Conservation (phyloP, 148 eudicot species). For the Fallopia convolvulus region DNA sequence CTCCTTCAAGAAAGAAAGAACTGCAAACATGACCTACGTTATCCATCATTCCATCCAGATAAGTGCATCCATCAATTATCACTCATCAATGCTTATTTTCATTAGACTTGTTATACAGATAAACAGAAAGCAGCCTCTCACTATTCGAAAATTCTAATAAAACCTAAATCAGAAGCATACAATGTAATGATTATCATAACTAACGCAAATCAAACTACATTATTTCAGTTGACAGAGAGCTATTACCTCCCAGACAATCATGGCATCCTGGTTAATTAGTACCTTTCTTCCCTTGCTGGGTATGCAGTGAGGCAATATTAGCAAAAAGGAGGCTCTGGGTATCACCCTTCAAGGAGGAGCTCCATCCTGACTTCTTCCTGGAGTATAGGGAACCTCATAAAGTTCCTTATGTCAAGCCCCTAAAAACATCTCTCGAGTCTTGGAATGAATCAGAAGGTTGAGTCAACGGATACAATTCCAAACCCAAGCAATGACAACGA, state of each 20-base stretch:
- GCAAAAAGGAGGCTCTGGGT: constrained; percentile 63
- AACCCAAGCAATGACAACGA: no score
- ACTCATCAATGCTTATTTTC: background rate
- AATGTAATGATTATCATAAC: background rate
- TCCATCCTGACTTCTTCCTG: constrained; percentile 36
- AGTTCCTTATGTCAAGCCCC: no score
- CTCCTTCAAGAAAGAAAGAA: background rate
- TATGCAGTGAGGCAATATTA: constrained; percentile 71
- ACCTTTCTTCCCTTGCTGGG: constrained; percentile 93
- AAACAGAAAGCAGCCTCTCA: background rate
- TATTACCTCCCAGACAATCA: constrained; percentile 96
- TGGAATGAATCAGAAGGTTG: no score
- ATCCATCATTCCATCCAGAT: background rate
- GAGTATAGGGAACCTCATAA: no score
- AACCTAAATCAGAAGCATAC: background rate
- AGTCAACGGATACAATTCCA: no score
- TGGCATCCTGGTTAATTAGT: constrained; percentile 99
- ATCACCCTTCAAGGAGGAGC: constrained; percentile 51
- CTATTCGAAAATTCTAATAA: background rate
- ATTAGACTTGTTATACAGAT: background rate
- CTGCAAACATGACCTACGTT: background rate
- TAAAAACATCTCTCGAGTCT: no score
- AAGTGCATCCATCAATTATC: background rate
- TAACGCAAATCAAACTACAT: background rate
- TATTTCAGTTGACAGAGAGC: constrained; percentile 9